Evolutionary conservation across 257 asterid species (phyloP).

Genomic region (Nicotiana tabacum): DNA sequence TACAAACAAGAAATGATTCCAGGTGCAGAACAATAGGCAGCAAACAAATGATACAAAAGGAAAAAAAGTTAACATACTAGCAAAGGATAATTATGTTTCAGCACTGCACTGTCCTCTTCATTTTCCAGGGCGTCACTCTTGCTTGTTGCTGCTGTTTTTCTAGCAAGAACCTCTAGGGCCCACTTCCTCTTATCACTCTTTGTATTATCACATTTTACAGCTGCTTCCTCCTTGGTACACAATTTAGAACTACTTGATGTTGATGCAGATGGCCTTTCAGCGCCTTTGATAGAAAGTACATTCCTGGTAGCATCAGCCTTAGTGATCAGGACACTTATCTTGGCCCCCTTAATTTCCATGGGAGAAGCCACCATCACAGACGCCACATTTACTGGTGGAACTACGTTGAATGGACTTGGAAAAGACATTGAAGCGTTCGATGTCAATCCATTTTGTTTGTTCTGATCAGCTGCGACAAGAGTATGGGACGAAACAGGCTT

Average conservation of each 20-base stretch:
- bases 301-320: conserved; percentile 39
- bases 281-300: conserved; percentile 28
- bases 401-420: conserved; percentile 24
- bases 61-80: conserved; percentile 41
- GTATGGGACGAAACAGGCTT: conserved; percentile 50
- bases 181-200: conserved; percentile 84
- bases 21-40: conserved; percentile 14
- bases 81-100: conserved; percentile 64
- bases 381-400: conserved; percentile 27
- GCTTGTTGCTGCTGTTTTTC: conserved; percentile 56
- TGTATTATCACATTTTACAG: conserved; percentile 31
- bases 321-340: conserved; percentile 30
- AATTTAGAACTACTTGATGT: conserved; percentile 24
- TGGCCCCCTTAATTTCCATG: conserved; percentile 31
- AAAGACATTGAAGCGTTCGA: conserved; percentile 26
- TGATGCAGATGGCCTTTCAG: conserved; percentile 28
- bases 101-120: conserved; percentile 46
- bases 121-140: conserved; percentile 48
- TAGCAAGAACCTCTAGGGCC: conserved; percentile 93
- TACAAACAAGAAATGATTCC: conserved; percentile 13
- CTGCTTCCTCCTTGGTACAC: conserved; percentile 40
- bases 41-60: conserved; percentile 15
- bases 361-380: conserved; percentile 19
- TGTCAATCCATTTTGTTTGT: conserved; percentile 27
- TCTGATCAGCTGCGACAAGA: conserved; percentile 29